A percentile compares a stretch with the other conserved stretches of the same genome.
These are phyloP conservation scores for Diaporthe humulicola DNA, from an alignment of 2,329 filamentous ascomycete species.

Conservation along the genomic window DNA sequence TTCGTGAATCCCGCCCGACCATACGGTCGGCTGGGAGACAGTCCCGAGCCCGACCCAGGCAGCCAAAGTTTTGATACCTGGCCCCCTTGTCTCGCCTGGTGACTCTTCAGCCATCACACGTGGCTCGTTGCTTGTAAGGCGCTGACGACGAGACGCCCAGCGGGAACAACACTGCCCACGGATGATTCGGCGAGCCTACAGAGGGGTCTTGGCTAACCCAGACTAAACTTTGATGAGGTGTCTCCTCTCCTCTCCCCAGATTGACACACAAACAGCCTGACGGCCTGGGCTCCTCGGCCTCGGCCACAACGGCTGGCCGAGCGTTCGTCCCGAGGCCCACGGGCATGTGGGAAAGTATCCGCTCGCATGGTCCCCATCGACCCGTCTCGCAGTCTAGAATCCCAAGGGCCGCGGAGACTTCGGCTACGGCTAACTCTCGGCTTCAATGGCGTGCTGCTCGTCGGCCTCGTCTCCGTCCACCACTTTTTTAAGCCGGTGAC, in stretches of 20 bases:
- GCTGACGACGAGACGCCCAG: not conserved
- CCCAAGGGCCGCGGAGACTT: not conserved
- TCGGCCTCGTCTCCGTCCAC: not conserved
- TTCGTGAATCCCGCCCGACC: slow-evolving; percentile 16
- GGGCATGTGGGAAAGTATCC: not conserved
- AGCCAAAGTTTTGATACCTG: not conserved
- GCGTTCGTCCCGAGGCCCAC: slow-evolving; percentile 21
- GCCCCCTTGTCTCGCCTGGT: not conserved
- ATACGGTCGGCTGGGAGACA: slow-evolving; percentile 7
- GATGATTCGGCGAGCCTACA: slow-evolving; percentile 8
- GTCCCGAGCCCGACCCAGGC: slow-evolving; percentile 14
- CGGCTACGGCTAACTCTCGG: slow-evolving; percentile 23
- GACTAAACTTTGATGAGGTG: not conserved
- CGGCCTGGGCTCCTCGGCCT: slow-evolving; percentile 14
- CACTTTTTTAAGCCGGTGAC: not conserved
- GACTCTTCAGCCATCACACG: slow-evolving; percentile 16
- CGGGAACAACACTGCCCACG: not conserved
- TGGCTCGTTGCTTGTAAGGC: not conserved
- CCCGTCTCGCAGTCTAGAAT: not conserved
- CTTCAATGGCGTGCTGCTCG: not conserved
- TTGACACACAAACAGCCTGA: not conserved
- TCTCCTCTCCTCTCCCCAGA: not conserved
- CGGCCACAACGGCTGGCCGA: slow-evolving; percentile 27
- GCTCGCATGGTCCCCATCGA: not conserved
- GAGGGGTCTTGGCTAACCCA: not conserved